Percentiles rank a stretch among this genome's conserved stretches.
phyloP scores from a whole-genome alignment of 768 basidiomycete genomes.

The Boletus subcaerulescens region DNA sequence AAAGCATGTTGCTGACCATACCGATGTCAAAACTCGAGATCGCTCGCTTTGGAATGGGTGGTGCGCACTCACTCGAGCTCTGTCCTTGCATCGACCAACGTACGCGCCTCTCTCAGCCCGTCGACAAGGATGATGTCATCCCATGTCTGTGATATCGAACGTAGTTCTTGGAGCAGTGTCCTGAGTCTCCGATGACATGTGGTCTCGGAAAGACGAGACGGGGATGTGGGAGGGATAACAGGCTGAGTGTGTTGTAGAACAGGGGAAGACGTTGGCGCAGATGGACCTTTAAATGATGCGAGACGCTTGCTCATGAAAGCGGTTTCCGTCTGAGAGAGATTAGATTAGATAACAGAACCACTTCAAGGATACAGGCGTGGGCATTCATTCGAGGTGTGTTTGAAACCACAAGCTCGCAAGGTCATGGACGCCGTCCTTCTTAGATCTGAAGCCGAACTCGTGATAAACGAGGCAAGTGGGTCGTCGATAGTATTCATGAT shows the following conservation, averaged over 20 bases:
- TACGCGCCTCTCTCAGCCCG: constrained; percentile 71
- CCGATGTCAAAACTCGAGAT: not conserved
- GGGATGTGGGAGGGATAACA: constrained; percentile 40
- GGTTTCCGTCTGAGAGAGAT: constrained; percentile 4
- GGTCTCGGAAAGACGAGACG: constrained; percentile 52
- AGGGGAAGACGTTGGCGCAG: constrained; percentile 69
- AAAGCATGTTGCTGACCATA: constrained; percentile 56
- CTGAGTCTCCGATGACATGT: constrained; percentile 80
- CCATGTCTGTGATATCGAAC: constrained; percentile 66
- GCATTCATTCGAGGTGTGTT: too few species aligned
- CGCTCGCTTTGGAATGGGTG: not conserved
- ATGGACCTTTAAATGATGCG: constrained; percentile 77
- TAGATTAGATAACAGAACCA: constrained; percentile 18
- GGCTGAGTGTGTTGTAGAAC: constrained; percentile 42
- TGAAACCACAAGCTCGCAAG: not conserved
- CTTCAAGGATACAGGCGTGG: too few species aligned
- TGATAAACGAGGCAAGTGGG: constrained; percentile 25
- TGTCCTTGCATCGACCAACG: constrained; percentile 73
- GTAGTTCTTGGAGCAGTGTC: constrained; percentile 64
- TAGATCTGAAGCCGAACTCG: constrained; percentile 32
- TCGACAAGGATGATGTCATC: constrained; percentile 79
- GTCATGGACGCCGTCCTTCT: constrained; percentile 30
- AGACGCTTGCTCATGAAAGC: constrained; percentile 51
- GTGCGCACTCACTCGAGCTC: constrained; percentile 71
- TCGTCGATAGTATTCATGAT: not conserved